Conservation (phyloP, 2,329 filamentous ascomycete genomes). For the Chrysosphaeria jannelii region DNA sequence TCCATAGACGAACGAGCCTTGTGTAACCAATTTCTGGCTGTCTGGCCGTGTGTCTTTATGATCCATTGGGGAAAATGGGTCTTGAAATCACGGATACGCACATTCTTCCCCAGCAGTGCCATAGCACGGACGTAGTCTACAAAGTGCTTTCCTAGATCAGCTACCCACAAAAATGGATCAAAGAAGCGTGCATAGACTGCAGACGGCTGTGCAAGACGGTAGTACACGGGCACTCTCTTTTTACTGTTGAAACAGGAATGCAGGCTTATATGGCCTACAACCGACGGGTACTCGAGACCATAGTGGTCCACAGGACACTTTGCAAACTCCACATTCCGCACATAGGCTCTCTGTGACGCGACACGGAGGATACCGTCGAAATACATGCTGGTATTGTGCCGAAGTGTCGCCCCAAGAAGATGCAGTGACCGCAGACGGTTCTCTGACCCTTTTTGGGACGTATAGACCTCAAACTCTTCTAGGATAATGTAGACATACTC, state of each 20-base stretch:
- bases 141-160: constrained; percentile 37
- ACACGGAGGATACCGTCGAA: constrained; percentile 29
- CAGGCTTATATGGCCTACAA: constrained; percentile 29
- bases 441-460: constrained; percentile 9
- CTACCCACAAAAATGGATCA: constrained; percentile 36
- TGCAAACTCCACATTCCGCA: constrained; percentile 24
- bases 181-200: constrained; percentile 31
- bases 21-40: too few relatives aligned
- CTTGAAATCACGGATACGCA: constrained; percentile 26
- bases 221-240: constrained; percentile 21
- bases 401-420: constrained; percentile 14
- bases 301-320: constrained; percentile 37
- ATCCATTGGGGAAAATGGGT: too few relatives aligned
- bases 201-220: constrained; percentile 25
- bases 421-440: constrained; percentile 25
- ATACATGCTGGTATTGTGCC: constrained; percentile 11
- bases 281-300: constrained; percentile 15
- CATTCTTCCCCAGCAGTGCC: constrained; percentile 5
- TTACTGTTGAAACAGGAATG: constrained; percentile 17
- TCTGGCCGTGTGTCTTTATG: too few relatives aligned
- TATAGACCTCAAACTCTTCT: constrained; percentile 27
- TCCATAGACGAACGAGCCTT: too few relatives aligned
- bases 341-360: constrained; percentile 13
- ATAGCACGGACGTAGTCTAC: constrained; percentile 28
- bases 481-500: constrained; percentile 19